Conservation (phyloP, 1,284 basidiomycete genomes). For the Dichomitus squalens region DNA sequence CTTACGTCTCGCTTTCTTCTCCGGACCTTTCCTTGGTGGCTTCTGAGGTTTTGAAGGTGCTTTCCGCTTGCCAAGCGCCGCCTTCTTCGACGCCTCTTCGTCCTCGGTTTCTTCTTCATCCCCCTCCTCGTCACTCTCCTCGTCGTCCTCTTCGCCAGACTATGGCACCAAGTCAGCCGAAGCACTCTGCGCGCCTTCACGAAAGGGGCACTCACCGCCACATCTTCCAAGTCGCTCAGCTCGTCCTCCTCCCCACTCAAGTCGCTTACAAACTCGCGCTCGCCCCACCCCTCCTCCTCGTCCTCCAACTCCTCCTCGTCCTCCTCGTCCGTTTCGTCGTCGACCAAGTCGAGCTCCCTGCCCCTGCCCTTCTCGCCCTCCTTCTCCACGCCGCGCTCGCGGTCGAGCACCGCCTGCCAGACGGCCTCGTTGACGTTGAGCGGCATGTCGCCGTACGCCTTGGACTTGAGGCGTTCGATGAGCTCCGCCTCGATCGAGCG, state of each 20-base stretch:
- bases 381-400: constrained; percentile 61
- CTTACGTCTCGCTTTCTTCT: constrained; percentile 60
- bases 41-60: constrained; percentile 40
- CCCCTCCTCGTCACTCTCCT: constrained; percentile 33
- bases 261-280: constrained; percentile 88
- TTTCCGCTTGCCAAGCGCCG: constrained; percentile 72
- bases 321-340: constrained; percentile 55
- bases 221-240: constrained; percentile 77
- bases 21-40: constrained; percentile 50
- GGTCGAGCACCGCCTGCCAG: constrained; percentile 89
- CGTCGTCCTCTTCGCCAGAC: constrained; percentile 35
- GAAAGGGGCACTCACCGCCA: constrained; percentile 41
- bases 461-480: constrained; percentile 92
- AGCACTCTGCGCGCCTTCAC: constrained; percentile 25
- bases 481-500: constrained; percentile 96
- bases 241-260: constrained; percentile 69
- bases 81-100: constrained; percentile 35
- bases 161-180: not conserved
- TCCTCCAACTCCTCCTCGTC: constrained; percentile 60
- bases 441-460: constrained; percentile 97
- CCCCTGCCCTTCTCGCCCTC: constrained; percentile 45
- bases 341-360: constrained; percentile 47
- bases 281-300: constrained; percentile 68
- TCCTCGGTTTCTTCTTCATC: constrained; percentile 35
- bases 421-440: constrained; percentile 98